Evolutionary conservation across 2,329 filamentous ascomycete genomes (phyloP), one percentile per base, ranked within the genome.

Genomic region (Aspergillus arachidicola): DNA sequence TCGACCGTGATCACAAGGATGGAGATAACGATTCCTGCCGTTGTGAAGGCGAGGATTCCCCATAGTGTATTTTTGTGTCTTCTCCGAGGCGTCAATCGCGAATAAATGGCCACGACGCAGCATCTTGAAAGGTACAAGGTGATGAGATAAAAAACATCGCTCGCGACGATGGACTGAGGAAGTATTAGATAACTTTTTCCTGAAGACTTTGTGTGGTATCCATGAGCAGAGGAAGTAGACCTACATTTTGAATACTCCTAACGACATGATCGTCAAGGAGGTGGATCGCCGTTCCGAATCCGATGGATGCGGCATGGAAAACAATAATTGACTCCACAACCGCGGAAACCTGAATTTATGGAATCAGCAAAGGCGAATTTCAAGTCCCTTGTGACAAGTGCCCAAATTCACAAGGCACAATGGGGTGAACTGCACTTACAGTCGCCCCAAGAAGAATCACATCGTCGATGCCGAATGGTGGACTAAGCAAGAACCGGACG

Each of bases 81-180:
- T 11, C 69, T 70, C 34, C 76, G 71, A 28, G 77, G 77, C 10
- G 78, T 78, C 28, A 81, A 68, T 11, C 78, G 77, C 32, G 77
- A 66, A 58, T 79, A 61, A 19, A 61, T 50, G 43, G 51, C 59
- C 4, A 61, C 43, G 14, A 61, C 48, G 45, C 58, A 66, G 34
- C 62, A 64, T 58, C 63, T 59, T 26, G 64, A 78, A 14, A 79
- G 66, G 67, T 76, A 80, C 16, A 81, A 61, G 0, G 73, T 71
- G 30, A 79, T 34, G 41, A 82, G 64, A 59, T 76, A 81, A 21
- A 82, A 68, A 11, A 81, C 68, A 51, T 82, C 61, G 41, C 72
- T 36, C 21, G 59, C 32, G 26, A 55, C 23, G 69, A 21, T 71
- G 66, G 57, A 76, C 80, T 21, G 71, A 16, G 16, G 6, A 12